Conservation (phyloP, 163 green algal species). For the Scenedesmus sp. region DNA sequence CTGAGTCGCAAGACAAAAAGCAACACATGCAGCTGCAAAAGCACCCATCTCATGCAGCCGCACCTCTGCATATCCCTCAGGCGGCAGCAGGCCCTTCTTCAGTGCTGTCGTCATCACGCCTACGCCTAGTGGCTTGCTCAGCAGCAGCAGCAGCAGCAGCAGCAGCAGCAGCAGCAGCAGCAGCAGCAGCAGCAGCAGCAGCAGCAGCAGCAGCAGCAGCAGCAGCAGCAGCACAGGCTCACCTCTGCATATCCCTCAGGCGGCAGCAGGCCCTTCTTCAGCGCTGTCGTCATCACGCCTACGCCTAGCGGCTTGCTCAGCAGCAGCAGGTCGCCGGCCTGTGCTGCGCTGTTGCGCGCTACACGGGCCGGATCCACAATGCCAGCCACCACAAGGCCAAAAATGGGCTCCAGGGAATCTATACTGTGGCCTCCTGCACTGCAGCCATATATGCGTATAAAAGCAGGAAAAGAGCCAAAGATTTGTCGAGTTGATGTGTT, state of each 20-base stretch:
- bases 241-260: constrained; percentile 51
- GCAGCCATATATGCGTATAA: too few species aligned
- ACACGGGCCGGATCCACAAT: constrained; percentile 49
- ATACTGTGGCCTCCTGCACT: constrained; percentile 56
- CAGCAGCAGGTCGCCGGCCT: constrained; percentile 48
- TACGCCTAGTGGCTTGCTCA: constrained; percentile 59
- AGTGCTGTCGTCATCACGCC: constrained; percentile 59
- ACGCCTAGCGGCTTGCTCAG: constrained; percentile 61
- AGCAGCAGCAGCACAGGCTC: neutral
- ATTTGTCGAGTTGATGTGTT: too few species aligned
- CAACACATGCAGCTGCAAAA: too few species aligned
- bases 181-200: neutral
- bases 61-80: constrained; percentile 52
- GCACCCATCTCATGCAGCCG: too few species aligned
- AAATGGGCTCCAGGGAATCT: constrained; percentile 59
- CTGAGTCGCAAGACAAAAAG: too few species aligned
- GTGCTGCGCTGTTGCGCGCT: constrained; percentile 45
- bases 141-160: neutral
- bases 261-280: constrained; percentile 59
- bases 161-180: neutral
- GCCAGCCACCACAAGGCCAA: constrained; percentile 58
- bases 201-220: too few species aligned
- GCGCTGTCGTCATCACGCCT: constrained; percentile 57
- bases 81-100: constrained; percentile 57
- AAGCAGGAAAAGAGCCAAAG: too few species aligned